phyloP scores from a whole-genome alignment of 176 grass and related monocot genomes.

The Elymus sibiricus region DNA sequence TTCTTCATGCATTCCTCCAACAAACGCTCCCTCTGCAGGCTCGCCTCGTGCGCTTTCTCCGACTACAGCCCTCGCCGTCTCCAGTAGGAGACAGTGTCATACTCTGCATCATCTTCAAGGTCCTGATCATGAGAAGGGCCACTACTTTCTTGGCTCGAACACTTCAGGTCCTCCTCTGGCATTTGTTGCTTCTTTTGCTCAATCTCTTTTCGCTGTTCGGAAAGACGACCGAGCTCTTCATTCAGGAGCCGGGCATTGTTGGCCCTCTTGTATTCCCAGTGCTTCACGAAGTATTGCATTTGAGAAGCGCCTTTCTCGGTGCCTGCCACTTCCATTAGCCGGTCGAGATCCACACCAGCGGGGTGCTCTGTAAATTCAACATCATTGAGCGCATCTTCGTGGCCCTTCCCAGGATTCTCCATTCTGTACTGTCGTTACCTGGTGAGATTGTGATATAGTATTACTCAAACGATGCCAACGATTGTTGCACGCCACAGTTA shows the following conservation, averaged over 20 bases:
- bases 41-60: slow-evolving; percentile 53
- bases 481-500: no score
- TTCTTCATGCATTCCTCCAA: slow-evolving; percentile 57
- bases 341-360: slow-evolving; percentile 38
- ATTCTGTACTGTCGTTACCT: slow-evolving; percentile 27
- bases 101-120: slow-evolving; percentile 54
- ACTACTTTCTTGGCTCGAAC: slow-evolving; percentile 30
- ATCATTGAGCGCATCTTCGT: slow-evolving; percentile 56
- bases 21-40: slow-evolving; percentile 60
- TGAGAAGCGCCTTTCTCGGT: slow-evolving; percentile 68
- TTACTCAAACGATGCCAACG: no score
- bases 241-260: slow-evolving; percentile 54
- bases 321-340: slow-evolving; percentile 51
- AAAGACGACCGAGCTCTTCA: slow-evolving; percentile 55
- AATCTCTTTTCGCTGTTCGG: slow-evolving; percentile 62
- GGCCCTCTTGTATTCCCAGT: slow-evolving; percentile 56
- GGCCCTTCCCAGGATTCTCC: slow-evolving; percentile 38
- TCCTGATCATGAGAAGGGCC: slow-evolving; percentile 36
- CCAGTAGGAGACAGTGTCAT: slow-evolving; percentile 56
- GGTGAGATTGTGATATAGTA: slow-evolving; percentile 1
- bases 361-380: slow-evolving; percentile 35
- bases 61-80: slow-evolving; percentile 45
- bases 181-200: slow-evolving; percentile 72
- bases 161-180: slow-evolving; percentile 54
- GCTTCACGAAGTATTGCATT: slow-evolving; percentile 57